phyloP scores from a whole-genome alignment of 2,329 filamentous ascomycete species.

The Laburnicola sp. region DNA sequence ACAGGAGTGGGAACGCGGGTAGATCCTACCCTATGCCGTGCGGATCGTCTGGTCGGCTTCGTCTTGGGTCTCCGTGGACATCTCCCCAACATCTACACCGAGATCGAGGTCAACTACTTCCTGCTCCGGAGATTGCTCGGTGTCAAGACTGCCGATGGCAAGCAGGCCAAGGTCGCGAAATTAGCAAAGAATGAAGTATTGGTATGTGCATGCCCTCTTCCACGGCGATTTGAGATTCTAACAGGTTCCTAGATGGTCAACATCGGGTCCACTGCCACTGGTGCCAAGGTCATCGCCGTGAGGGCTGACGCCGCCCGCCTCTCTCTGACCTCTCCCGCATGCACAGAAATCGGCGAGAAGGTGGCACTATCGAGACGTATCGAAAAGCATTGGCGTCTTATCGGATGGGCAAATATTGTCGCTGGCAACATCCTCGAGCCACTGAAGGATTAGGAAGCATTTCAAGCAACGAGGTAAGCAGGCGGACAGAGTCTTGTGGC shows the following conservation, averaged over 20 bases:
- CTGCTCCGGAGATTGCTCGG: conserved; percentile 89
- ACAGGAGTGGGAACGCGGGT: conserved; percentile 91
- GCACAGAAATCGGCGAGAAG: conserved; percentile 97
- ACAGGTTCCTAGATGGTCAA: conserved; percentile 75
- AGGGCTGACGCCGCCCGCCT: conserved; percentile 98
- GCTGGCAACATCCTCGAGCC: conserved; percentile 47
- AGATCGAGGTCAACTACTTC: conserved; percentile 98
- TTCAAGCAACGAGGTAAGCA: background rate
- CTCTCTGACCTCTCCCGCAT: conserved; percentile 87
- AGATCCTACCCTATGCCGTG: conserved; percentile 96
- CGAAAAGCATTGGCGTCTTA: conserved; percentile 88
- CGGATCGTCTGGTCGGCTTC: conserved; percentile 97
- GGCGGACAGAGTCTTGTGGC: background rate
- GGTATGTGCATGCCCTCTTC: conserved; percentile 20
- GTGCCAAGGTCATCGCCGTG: conserved; percentile 95
- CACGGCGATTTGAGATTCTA: conserved; percentile 8
- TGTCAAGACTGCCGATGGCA: conserved; percentile 96
- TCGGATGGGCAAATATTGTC: conserved; percentile 50
- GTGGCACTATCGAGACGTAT: conserved; percentile 94
- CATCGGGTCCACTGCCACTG: conserved; percentile 95
- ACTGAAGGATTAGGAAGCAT: conserved; percentile 11
- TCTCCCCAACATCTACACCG: conserved; percentile 94
- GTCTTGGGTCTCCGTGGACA: conserved; percentile 92
- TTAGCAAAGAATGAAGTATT: conserved; percentile 97
- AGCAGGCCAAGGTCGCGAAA: conserved; percentile 99